Evolutionary conservation across 345 rosid genomes (phyloP).

Genomic region (Eucalyptus cloeziana): DNA sequence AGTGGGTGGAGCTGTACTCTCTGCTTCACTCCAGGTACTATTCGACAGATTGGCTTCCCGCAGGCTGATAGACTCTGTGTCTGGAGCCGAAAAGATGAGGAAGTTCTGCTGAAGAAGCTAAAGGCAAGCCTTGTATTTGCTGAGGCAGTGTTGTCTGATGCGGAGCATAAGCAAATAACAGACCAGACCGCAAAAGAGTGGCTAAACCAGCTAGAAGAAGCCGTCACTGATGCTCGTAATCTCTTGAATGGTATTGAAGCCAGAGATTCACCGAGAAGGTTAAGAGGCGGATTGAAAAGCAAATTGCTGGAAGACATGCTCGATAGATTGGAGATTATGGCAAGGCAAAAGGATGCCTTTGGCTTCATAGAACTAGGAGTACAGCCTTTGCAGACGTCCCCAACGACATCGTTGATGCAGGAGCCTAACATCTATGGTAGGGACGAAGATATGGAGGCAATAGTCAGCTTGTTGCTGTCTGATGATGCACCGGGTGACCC

Average conservation of each 20-base stretch:
- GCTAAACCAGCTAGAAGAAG: conserved; percentile 3
- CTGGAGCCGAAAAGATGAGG: not conserved
- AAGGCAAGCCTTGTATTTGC: not conserved
- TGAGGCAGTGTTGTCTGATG: not conserved
- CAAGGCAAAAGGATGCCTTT: not conserved
- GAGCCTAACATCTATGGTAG: conserved; percentile 5
- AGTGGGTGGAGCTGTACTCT: not conserved
- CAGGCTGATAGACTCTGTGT: not conserved
- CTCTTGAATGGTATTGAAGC: not conserved
- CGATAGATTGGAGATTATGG: not conserved
- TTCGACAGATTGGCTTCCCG: not conserved
- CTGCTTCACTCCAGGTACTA: not conserved
- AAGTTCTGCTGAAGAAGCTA: not conserved
- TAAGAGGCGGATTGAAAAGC: not conserved
- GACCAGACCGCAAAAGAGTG: not conserved
- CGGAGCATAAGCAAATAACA: not conserved
- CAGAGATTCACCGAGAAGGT: not conserved
- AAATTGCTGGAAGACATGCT: not conserved
- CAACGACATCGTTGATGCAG: conserved; percentile 1
- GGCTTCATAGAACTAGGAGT: not conserved
- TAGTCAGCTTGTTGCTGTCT: not conserved
- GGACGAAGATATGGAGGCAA: not conserved
- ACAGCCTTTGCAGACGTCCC: not conserved
- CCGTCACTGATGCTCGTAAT: not conserved
- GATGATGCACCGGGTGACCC: not conserved